Evolutionary conservation across 306 rosid species (phyloP), one percentile per base, ranked within the genome.

Genomic region (Hippophae tibetana): DNA sequence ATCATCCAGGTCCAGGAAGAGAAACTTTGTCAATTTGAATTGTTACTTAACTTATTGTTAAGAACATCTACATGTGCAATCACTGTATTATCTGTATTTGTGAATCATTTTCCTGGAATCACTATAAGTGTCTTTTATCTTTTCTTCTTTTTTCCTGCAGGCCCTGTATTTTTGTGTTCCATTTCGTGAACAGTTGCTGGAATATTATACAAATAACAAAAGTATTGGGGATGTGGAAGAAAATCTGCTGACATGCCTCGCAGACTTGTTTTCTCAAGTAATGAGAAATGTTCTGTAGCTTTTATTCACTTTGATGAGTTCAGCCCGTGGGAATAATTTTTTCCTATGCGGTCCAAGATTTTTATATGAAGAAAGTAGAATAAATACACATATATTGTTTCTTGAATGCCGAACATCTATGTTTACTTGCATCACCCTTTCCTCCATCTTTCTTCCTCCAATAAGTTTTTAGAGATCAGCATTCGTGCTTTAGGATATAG

Each of bases 131-230:
- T 43, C 62, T 62, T 53, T 31, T 54, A 56, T 6, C 70, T 42
- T 43, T 69, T 75, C 52, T 67, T 25, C 56, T 25, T 50, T 31
- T 18, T 63, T 43, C 55, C 41, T 71, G 75, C 87, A 89, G 99
- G 99, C 99, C 13, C 89, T 93, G 62, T 93, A 93, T 74, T 93
- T 93, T 66, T 93, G 99, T 63, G 99, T 89, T 73, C 99, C 99
- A 46, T 93, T 93, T 70, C 99, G 99, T 2, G 97, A 93, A 58
- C 97, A 93, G 56, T 78, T 93, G 64, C 71, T 93, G 45, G 95
- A 89, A 59, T 93, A 86, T 64, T 93, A 89, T 77, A 79, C 90
- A 62, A 89, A 62, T 78, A 79, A 66, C 82, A 93, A 80, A 76
- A 84, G 66, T 71, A 42, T 69, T 70, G 88, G 78, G 65, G 97